Percentiles rank a stretch among this genome's conserved stretches.
Evolutionary conservation across 176 grass and related monocot genomes (phyloP).

Genomic region (Oryza coarctata): DNA sequence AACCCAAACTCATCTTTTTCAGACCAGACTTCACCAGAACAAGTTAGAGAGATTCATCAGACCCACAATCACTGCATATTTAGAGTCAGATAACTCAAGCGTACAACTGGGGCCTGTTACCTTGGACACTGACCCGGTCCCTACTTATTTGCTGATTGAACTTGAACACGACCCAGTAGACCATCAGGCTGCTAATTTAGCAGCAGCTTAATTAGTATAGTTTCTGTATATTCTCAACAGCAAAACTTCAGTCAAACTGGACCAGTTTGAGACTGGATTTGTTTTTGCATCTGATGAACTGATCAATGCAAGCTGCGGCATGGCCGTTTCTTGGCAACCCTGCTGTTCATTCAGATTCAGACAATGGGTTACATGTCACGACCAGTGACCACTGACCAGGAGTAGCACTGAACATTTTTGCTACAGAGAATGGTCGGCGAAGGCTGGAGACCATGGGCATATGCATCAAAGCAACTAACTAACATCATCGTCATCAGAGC

Average conservation of each 20-base stretch:
- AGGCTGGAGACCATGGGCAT: neutral
- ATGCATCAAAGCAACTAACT: neutral
- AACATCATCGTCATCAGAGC: neutral
- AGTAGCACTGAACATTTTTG: neutral
- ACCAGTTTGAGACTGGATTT: neutral
- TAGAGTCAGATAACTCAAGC: neutral
- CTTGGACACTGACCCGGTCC: slow-evolving; percentile 23
- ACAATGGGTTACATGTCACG: neutral
- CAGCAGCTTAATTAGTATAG: neutral
- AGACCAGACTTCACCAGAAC: neutral
- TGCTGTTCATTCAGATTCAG: neutral
- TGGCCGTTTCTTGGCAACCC: neutral
- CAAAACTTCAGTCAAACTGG: slow-evolving; percentile 40
- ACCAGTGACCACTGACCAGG: neutral
- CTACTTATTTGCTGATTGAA: neutral
- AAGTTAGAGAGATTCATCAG: neutral
- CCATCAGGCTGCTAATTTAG: neutral
- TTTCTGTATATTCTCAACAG: slow-evolving; percentile 7
- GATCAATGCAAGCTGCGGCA: neutral
- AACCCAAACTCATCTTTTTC: neutral
- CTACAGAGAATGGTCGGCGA: neutral
- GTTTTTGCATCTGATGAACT: neutral
- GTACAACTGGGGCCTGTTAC: neutral
- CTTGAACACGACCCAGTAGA: slow-evolving; percentile 17
- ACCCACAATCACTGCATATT: neutral